Evolutionary conservation across 1,139 yeast genomes (phyloP), one percentile per base, ranked within the genome.

Genomic region (Candida neerlandica): DNA sequence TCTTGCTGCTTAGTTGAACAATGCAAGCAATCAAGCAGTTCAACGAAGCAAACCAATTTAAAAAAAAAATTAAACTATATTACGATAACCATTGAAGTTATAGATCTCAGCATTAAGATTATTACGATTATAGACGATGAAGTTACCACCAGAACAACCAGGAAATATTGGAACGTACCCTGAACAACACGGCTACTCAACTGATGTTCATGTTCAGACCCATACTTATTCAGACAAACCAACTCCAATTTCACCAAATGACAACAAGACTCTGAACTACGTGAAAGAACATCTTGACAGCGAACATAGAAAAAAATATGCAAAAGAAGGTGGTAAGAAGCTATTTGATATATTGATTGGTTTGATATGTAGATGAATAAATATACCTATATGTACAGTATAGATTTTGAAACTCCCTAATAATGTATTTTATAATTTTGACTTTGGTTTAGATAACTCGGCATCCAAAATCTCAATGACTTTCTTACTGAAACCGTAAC

Each of bases 241-340:
- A 18, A 71, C 77, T 1, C 75, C 78, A 2, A 50, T 70, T 16
- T 52, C 57, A 9, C 66, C 66, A 15, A 50, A 65, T 14, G 70
- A 65, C 43, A 61, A 64, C 46, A 66, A 65, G 51, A 66, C 68
- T 3, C 51, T 59, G 33, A 71, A 61, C 12, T 72, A 69, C 51
- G 37, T 71, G 45, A 56, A 62, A 35, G 57, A 60, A 29, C 65
- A 71, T 30, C 66, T 73, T 14, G 75, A 71, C 56, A 65, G 56
- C 41, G 73, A 67, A 30, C 77, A 72, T 55, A 71, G 67, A 53
- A 72, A 71, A 66, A 66, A 69, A 56, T 73, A 72, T 55, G 77
- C 73, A 48, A 73, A 51, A 38, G 33, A 45, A 29, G 53, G 51
- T 19, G 53, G 53, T 14, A 51, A 58, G 52, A 59, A 51, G 38